Conservation (phyloP, 2,329 filamentous ascomycete species). For the Calonectria multiphialidica region DNA sequence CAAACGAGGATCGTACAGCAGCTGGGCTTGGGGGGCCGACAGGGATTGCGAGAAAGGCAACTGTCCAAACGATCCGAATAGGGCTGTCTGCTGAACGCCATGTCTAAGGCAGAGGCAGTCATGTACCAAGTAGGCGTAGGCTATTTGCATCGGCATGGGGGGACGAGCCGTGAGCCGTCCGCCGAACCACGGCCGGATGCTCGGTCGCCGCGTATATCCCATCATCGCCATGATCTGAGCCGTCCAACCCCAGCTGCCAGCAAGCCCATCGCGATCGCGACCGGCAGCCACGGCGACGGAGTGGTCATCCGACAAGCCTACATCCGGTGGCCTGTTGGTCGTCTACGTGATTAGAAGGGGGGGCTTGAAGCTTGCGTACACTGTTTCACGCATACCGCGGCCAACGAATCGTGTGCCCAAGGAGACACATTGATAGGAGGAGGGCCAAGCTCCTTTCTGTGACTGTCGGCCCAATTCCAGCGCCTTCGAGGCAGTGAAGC, state of each 20-base stretch:
- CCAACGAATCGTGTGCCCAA: slow-evolving; percentile 5
- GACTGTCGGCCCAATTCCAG: slow-evolving; percentile 1
- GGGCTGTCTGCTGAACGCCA: slow-evolving; percentile 16
- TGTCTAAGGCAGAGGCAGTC: slow-evolving; percentile 9
- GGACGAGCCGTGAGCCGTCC: background rate
- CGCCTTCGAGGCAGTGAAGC: slow-evolving; percentile 9
- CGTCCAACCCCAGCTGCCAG: slow-evolving; percentile 18
- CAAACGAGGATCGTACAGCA: slow-evolving; percentile 2
- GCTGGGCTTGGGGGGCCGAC: background rate
- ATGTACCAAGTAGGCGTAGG: slow-evolving; percentile 3
- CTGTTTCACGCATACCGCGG: slow-evolving; percentile 16
- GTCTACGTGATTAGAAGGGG: background rate
- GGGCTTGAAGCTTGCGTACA: slow-evolving; percentile 12
- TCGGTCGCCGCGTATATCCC: slow-evolving; percentile 4
- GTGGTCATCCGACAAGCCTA: background rate
- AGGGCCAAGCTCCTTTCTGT: background rate
- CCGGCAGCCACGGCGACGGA: background rate
- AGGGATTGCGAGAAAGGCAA: slow-evolving; percentile 12
- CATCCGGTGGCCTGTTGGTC: background rate
- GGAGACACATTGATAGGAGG: background rate
- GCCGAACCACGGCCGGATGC: slow-evolving; percentile 8
- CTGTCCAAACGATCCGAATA: background rate
- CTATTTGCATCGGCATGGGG: slow-evolving; percentile 1
- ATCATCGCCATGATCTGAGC: slow-evolving; percentile 18
- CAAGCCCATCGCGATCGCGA: background rate